These are phyloP conservation scores for Plenodomus lindquistii DNA, from an alignment of 2,329 filamentous ascomycete species.

Conservation along the genomic window DNA sequence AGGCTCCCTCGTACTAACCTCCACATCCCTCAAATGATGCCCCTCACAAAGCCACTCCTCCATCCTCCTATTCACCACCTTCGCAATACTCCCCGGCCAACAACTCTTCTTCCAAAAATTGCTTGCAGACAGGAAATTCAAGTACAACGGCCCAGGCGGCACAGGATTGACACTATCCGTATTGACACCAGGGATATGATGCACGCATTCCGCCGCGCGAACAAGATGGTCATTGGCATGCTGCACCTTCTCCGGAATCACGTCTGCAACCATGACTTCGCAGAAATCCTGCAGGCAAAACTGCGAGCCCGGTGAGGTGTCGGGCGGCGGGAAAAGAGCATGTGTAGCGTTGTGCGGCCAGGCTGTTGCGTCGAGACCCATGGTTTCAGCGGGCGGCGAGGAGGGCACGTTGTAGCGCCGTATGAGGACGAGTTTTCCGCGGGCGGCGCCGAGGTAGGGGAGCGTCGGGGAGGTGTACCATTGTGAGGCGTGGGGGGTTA, in stretches of 20 bases:
- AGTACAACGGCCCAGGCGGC: conserved; percentile 67
- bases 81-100: conserved; percentile 92
- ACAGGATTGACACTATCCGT: conserved; percentile 47
- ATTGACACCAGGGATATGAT: conserved; percentile 46
- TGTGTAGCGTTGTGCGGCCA: conserved; percentile 93
- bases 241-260: conserved; percentile 79
- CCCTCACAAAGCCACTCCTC: conserved; percentile 61
- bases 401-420: conserved; percentile 67
- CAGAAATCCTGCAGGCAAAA: conserved; percentile 95
- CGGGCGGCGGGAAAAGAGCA: conserved; percentile 66
- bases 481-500: conserved; percentile 56
- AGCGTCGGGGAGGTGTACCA: conserved; percentile 80
- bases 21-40: conserved; percentile 47
- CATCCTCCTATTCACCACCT: conserved; percentile 80
- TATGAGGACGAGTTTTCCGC: conserved; percentile 82
- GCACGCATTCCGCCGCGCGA: conserved; percentile 57
- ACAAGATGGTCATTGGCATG: conserved; percentile 76
- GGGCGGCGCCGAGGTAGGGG: conserved; percentile 75
- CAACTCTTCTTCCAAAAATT: conserved; percentile 93
- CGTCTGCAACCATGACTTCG: conserved; percentile 74
- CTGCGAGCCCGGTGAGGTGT: not conserved
- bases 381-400: not conserved
- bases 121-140: conserved; percentile 89
- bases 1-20: conserved; percentile 8
- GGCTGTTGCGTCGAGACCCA: conserved; percentile 60